A percentile compares a stretch with the other conserved stretches of the same genome.
phyloP scores from a whole-genome alignment of 768 basidiomycete species.

The Mycena rosella region DNA sequence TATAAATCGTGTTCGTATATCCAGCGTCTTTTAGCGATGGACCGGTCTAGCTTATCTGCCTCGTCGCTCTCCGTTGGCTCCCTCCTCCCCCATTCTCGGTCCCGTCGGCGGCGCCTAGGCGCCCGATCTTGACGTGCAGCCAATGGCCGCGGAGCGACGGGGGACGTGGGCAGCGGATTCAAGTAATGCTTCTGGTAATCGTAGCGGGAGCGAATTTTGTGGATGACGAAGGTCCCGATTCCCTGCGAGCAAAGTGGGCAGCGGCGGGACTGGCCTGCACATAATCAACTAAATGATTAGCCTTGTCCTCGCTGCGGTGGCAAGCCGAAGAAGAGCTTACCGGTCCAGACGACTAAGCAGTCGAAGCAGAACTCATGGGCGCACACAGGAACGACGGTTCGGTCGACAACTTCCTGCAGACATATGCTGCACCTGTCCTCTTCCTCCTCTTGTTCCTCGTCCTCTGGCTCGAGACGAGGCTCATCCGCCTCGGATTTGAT shows the following conservation, averaged over 20 bases:
- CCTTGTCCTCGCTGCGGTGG: neutral
- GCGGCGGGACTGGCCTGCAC: constrained; percentile 78
- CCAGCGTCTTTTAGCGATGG: constrained; percentile 81
- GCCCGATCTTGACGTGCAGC: constrained; percentile 45
- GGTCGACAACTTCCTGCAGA: constrained; percentile 79
- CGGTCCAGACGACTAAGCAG: constrained; percentile 89
- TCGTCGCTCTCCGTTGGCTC: constrained; percentile 65
- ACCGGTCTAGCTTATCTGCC: constrained; percentile 79
- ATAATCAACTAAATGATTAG: neutral
- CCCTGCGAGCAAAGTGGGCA: constrained; percentile 82
- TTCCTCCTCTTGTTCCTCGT: constrained; percentile 42
- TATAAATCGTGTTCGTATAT: constrained; percentile 85
- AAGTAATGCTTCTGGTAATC: constrained; percentile 89
- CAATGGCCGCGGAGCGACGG: constrained; percentile 51
- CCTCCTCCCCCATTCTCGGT: constrained; percentile 69
- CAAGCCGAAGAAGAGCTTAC: constrained; percentile 54
- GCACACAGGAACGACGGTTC: constrained; percentile 86
- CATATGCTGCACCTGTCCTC: constrained; percentile 89
- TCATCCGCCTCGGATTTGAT: constrained; percentile 13
- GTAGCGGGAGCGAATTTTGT: constrained; percentile 79
- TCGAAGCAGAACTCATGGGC: constrained; percentile 96
- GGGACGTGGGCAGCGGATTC: constrained; percentile 70
- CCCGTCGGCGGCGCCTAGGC: constrained; percentile 52
- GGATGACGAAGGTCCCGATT: constrained; percentile 82
- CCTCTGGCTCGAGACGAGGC: constrained; percentile 7